These are phyloP conservation scores for Vigna mungo DNA, from an alignment of 306 rosid species.

Conservation along the genomic window DNA sequence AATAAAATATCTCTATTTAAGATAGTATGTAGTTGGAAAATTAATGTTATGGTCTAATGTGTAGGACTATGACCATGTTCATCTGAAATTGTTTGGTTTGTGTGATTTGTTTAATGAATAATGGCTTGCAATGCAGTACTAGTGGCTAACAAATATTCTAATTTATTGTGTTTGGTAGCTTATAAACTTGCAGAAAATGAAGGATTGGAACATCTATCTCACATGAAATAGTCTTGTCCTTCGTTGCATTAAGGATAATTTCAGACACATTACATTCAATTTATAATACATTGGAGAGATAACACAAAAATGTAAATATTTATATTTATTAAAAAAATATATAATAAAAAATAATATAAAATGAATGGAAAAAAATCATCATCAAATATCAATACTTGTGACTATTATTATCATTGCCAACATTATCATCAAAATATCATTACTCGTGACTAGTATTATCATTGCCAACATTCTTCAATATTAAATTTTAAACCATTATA, in stretches of 20 bases:
- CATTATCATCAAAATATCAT: too few relatives aligned
- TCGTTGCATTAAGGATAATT: not conserved
- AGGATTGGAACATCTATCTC: conserved; percentile 14
- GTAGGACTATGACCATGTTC: not conserved
- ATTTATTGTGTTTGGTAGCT: conserved; percentile 44
- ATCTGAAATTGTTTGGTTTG: not conserved
- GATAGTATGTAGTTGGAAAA: conserved; percentile 4
- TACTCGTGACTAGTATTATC: too few relatives aligned
- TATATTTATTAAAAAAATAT: too few relatives aligned
- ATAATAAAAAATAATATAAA: too few relatives aligned
- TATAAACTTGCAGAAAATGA: conserved; percentile 39
- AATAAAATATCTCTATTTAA: conserved; percentile 38
- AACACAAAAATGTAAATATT: too few relatives aligned
- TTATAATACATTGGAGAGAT: too few relatives aligned
- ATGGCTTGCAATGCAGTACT: conserved; percentile 35
- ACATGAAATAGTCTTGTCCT: conserved; percentile 17
- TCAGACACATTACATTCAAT: too few relatives aligned
- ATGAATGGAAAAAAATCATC: too few relatives aligned
- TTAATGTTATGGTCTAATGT: not conserved
- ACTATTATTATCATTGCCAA: too few relatives aligned
- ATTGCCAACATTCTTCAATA: not conserved
- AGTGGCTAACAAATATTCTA: conserved; percentile 46
- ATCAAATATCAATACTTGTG: too few relatives aligned
- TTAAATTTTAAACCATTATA: not conserved
- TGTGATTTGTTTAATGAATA: not conserved